phyloP scores from a whole-genome alignment of 331 rosid species.

The Prunus yedoensis region DNA sequence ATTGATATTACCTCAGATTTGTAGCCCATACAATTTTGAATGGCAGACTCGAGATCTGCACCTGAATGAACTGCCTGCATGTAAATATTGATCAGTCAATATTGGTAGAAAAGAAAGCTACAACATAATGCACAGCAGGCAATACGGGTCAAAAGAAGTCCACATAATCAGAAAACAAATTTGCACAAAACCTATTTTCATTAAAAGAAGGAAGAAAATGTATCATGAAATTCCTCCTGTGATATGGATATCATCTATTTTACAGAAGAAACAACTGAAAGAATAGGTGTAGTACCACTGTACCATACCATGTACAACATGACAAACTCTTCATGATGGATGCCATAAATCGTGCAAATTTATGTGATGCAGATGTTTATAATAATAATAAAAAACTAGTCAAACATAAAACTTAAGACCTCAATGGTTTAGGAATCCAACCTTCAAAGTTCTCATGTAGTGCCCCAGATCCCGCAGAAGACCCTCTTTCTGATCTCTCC shows the following conservation, averaged over 20 bases:
- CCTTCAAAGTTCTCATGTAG: slow-evolving; percentile 97
- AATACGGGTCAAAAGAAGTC: neutral
- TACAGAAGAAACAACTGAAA: neutral
- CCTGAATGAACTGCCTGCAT: slow-evolving; percentile 98
- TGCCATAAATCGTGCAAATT: slow-evolving; percentile 14
- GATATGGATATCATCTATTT: slow-evolving; percentile 8
- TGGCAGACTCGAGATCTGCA: slow-evolving; percentile 92
- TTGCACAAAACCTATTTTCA: neutral
- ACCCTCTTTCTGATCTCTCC: slow-evolving; percentile 75
- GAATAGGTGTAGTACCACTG: slow-evolving; percentile 1
- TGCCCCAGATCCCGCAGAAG: slow-evolving; percentile 82
- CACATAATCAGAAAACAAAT: neutral
- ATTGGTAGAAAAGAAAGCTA: neutral
- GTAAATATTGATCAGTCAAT: slow-evolving; percentile 19
- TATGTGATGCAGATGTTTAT: neutral
- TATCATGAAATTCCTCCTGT: slow-evolving; percentile 15
- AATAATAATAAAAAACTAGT: neutral
- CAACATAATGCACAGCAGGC: slow-evolving; percentile 19
- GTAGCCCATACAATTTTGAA: slow-evolving; percentile 86
- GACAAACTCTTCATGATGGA: slow-evolving; percentile 4
- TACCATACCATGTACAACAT: slow-evolving; percentile 16
- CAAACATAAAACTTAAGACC: slow-evolving; percentile 18
- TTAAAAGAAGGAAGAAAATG: neutral
- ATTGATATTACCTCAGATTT: slow-evolving; percentile 65
- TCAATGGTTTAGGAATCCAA: slow-evolving; percentile 35